Base-by-base conservation (phyloP, 1,284 basidiomycete species). In the Irpex lacteus region DNA sequence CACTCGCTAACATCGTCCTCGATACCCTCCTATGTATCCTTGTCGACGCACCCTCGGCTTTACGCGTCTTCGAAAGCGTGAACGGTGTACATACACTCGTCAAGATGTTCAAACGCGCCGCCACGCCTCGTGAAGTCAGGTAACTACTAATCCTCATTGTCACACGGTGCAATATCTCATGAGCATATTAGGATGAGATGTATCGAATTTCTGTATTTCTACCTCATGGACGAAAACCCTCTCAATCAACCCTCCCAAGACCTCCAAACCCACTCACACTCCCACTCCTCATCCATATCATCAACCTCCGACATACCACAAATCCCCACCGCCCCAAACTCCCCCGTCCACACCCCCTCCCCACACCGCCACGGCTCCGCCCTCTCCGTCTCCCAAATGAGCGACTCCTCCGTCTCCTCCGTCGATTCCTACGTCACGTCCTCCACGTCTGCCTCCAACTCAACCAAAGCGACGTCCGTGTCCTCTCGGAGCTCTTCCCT, bases 191-290 rank as follows among this genome's bases (percentile, higher is more conserved):
- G 94, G 70, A 96, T 96, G 90, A 96, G 96, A 78, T 95, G 93
- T 68, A 82, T 96, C 26, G 95, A 96, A 73, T 95, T 96, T 70
- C 78, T 97, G 4, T 96, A 96, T 75, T 96, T 95, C 73, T 97
- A 96, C 74, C 82, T 97, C 4, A 80, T 95, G 60, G 94, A 95
- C 65, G 94, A 96, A 74, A 71, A 71, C 44, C 36, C 70, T 54
- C 63, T n/a, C 64, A 59, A 47, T 57, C 59, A 44, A 64, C 63
- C 8, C 38, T 40, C 5, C n/a, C 59, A 49, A 32, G 59, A 59
- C 58, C 62, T 6, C 60, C 61, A 36, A 11, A 11, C 60, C 11
- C 32, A 47, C 53, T 54, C 37, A 4, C 54, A 59, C 37, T 54
- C 37, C 5, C 54, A 59, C 37, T 59, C 57, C 1, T 59, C 38